Evolutionary conservation across 345 rosid genomes (phyloP), one percentile per base, ranked within the genome.

Genomic region (Erysimum cheiranthoides): DNA sequence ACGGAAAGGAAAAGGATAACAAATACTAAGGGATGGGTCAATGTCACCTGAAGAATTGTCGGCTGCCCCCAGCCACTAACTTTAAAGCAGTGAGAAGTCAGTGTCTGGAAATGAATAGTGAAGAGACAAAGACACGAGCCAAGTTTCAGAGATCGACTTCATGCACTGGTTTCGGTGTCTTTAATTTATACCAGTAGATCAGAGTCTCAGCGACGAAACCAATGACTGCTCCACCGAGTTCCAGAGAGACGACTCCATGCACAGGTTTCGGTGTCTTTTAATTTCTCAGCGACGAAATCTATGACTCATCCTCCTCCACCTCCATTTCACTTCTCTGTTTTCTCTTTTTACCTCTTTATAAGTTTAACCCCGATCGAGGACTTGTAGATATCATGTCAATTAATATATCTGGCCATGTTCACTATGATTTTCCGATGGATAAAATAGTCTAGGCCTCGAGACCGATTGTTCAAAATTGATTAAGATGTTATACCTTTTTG

Each of bases 41-140:
- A 53, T 70, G 80, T 77, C 80, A 70, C 76, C 70, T 77, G 80
- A 70, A 70, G 66, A 52, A 68, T 61, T 76, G 74, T 69, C 76
- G 76, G 61, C 35, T 46, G 60, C 52, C 76, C 76, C 76, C 39
- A 77, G 47, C 72, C 76, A 76, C 75, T 21, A 76, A 68, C 49
- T 40, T 50, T 0, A 25, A 57, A 70, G 49, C 75, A 74, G 73
- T 70, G 71, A 61, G 17, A 69, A 54, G 75, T 61, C 76, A 77
- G 25, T 65, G 71, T 71, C 76, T 62, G 11, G 21, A 64, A 77
- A 54, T 75, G 40, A 76, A 69, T 61, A 61, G 70, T 32, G 50
- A 69, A 52, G 71, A 70, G 71, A 70, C 71, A 77, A 46, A 71
- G 61, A 63, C 76, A 71, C 76, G 75, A 77, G 76, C 61, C 60